Evolutionary conservation across 1,139 yeast genomes (phyloP).

Genomic region (Scheffersomyces segobiensis): DNA sequence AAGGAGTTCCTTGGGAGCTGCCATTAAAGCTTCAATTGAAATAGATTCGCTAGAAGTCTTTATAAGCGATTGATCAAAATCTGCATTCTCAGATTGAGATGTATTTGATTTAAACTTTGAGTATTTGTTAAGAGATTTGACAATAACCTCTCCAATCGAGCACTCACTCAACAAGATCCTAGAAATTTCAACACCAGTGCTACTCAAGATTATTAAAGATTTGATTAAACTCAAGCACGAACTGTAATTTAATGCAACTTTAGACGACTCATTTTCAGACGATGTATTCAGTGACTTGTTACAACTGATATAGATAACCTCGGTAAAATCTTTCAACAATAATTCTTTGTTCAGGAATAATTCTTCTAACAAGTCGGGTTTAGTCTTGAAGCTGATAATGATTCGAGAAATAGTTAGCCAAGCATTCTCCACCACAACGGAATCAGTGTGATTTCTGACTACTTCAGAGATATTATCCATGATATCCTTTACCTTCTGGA

Average conservation of each 20-base stretch:
- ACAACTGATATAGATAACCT: slow-evolving; percentile 29
- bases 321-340: slow-evolving; percentile 27
- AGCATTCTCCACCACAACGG: slow-evolving; percentile 65
- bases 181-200: slow-evolving; percentile 44
- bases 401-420: slow-evolving; percentile 69
- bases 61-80: slow-evolving; percentile 1
- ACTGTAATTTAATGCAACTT: slow-evolving; percentile 26
- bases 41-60: slow-evolving; percentile 23
- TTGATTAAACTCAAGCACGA: slow-evolving; percentile 42
- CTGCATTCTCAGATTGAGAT: slow-evolving; percentile 1
- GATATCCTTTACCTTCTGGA: slow-evolving; percentile 52
- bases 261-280: slow-evolving; percentile 11
- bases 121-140: slow-evolving; percentile 45
- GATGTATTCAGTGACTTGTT: slow-evolving; percentile 24
- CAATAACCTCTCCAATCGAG: slow-evolving; percentile 42
- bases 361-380: slow-evolving; percentile 46
- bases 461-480: slow-evolving; percentile 65
- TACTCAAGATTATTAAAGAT: slow-evolving; percentile 40
- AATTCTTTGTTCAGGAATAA: slow-evolving; percentile 35
- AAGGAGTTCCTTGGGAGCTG: slow-evolving; percentile 68
- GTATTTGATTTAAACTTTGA: slow-evolving; percentile 15
- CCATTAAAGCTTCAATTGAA: slow-evolving; percentile 71
- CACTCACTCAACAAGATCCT: slow-evolving; percentile 38
- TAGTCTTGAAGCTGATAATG: slow-evolving; percentile 51
- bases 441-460: slow-evolving; percentile 59